Evolutionary conservation across 2,329 filamentous ascomycete genomes (phyloP).

Genomic region (Fusarium cyanostomum): DNA sequence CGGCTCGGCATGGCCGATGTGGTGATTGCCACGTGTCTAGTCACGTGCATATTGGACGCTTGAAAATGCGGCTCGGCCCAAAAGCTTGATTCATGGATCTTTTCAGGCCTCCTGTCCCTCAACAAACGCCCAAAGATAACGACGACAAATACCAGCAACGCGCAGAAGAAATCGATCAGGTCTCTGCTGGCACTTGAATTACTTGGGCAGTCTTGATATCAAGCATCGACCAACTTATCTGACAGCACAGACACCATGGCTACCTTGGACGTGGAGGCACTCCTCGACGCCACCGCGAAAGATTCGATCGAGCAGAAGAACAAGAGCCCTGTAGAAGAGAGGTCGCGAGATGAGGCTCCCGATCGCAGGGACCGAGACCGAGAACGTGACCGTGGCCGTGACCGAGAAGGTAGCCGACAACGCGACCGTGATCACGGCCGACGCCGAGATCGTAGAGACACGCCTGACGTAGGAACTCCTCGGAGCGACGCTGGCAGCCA

Average conservation of each 20-base stretch:
- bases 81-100: conserved; percentile 37
- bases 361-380: conserved; percentile 65
- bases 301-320: conserved; percentile 61
- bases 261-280: conserved; percentile 81
- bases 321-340: conserved; percentile 60
- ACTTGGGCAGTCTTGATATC: conserved; percentile 12
- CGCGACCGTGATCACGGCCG: conserved; percentile 61
- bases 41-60: conserved; percentile 30
- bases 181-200: neutral
- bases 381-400: conserved; percentile 65
- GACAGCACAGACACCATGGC: conserved; percentile 53
- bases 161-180: conserved; percentile 14
- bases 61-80: conserved; percentile 20
- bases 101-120: conserved; percentile 32
- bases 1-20: conserved; percentile 1
- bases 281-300: conserved; percentile 85
- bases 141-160: conserved; percentile 21
- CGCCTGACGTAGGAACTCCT: conserved; percentile 71
- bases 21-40: conserved; percentile 30
- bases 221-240: conserved; percentile 17
- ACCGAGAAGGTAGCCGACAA: conserved; percentile 63
- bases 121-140: conserved; percentile 12
- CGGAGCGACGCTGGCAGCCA: conserved; percentile 81
- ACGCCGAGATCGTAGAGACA: conserved; percentile 63
- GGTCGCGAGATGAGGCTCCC: conserved; percentile 54